Percentiles rank a stretch among this genome's conserved stretches.
phyloP scores from a whole-genome alignment of 768 basidiomycete genomes.

The Leccinum broughii region DNA sequence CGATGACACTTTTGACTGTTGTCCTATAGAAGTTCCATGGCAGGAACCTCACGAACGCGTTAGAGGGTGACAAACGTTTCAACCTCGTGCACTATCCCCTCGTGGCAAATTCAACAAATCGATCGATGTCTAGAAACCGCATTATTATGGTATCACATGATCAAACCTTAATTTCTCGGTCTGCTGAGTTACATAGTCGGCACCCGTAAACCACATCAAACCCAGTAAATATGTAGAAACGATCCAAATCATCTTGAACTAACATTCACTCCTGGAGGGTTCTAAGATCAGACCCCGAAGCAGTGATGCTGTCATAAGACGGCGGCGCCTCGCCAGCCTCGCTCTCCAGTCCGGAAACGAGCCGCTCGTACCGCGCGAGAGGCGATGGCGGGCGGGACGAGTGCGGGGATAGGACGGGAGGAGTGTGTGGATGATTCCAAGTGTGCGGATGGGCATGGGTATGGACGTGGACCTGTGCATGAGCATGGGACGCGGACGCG shows the following conservation, averaged over 20 bases:
- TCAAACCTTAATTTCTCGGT: too few species aligned
- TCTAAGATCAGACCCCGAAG: neutral
- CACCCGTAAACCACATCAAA: neutral
- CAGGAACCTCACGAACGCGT: constrained; percentile 78
- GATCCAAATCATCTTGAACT: neutral
- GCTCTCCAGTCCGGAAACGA: constrained; percentile 85
- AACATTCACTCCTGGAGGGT: neutral
- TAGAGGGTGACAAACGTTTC: constrained; percentile 27
- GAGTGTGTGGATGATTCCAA: neutral
- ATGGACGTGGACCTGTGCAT: neutral
- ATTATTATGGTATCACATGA: neutral
- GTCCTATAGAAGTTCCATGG: constrained; percentile 65
- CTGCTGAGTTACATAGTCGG: too few species aligned
- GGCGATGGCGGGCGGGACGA: constrained; percentile 23
- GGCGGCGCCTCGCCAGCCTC: constrained; percentile 87
- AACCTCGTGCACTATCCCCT: neutral
- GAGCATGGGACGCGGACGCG: neutral
- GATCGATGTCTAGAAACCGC: neutral
- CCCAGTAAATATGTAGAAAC: neutral
- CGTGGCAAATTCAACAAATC: neutral
- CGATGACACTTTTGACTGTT: neutral
- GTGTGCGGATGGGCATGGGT: neutral
- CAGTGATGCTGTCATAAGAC: constrained; percentile 31
- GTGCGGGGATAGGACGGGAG: constrained; percentile 1
- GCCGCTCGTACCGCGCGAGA: constrained; percentile 66